A percentile compares a stretch with the other conserved stretches of the same genome.
Evolutionary conservation across 2,329 filamentous ascomycete species (phyloP).

Genomic region (Paracorniculantispora psalliotae): DNA sequence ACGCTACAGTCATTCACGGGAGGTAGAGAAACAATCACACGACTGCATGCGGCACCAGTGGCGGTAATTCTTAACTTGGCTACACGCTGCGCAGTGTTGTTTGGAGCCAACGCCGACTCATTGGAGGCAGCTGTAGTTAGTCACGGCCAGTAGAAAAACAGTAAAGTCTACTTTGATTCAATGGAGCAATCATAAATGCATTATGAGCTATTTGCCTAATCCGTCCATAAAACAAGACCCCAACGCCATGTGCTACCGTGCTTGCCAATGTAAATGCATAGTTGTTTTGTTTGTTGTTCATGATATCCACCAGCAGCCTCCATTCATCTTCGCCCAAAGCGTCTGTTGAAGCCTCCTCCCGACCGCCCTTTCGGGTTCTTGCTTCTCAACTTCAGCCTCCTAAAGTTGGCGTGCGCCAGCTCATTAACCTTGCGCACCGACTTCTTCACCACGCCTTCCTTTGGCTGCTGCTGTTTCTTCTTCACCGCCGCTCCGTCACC

Average conservation of each 20-base stretch:
- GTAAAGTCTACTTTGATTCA: too few relatives aligned
- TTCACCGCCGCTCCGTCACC: slow-evolving; percentile 17
- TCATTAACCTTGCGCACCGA: slow-evolving; percentile 57
- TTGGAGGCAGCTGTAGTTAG: too few relatives aligned
- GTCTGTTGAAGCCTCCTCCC: slow-evolving; percentile 39
- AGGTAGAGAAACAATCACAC: too few relatives aligned
- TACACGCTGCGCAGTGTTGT: too few relatives aligned
- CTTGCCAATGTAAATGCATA: background rate
- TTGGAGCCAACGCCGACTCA: too few relatives aligned
- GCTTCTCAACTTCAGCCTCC: slow-evolving; percentile 59
- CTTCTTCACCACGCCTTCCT: slow-evolving; percentile 45
- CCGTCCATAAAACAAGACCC: background rate
- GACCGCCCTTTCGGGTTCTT: slow-evolving; percentile 55
- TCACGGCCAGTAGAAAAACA: too few relatives aligned
- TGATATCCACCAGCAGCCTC: background rate
- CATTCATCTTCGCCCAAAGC: slow-evolving; percentile 46
- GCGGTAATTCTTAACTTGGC: too few relatives aligned
- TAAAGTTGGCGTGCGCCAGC: slow-evolving; percentile 62
- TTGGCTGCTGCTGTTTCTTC: slow-evolving; percentile 22
- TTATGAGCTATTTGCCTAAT: background rate
- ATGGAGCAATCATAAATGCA: background rate
- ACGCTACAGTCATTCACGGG: too few relatives aligned
- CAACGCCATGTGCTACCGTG: background rate
- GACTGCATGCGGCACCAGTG: too few relatives aligned
- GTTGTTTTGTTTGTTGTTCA: background rate